A percentile compares a stretch with the other conserved stretches of the same genome.
phyloP scores from a whole-genome alignment of 805 yeast genomes.

The Clavispora asparagi region DNA sequence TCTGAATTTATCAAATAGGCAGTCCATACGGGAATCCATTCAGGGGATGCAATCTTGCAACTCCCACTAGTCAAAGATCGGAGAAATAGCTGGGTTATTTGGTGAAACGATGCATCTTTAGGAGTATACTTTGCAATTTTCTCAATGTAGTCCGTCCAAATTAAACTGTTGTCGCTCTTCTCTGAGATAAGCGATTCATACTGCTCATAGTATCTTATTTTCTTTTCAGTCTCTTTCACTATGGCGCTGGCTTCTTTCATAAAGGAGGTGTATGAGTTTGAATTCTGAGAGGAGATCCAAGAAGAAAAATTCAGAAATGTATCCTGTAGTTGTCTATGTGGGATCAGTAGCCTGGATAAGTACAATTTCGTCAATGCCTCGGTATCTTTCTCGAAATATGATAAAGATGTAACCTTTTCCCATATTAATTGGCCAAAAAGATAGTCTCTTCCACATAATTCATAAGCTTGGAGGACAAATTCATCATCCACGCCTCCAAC shows the following conservation, averaged over 20 bases:
- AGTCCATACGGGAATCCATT: constrained; percentile 9
- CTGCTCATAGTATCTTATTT: constrained; percentile 28
- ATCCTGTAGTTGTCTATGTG: constrained; percentile 37
- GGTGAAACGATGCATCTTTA: not conserved
- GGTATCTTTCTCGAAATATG: constrained; percentile 7
- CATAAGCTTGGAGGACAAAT: constrained; percentile 11
- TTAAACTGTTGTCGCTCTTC: constrained; percentile 8
- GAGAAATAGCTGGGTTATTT: constrained; percentile 15
- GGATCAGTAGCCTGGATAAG: constrained; percentile 30
- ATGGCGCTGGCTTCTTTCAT: constrained; percentile 34
- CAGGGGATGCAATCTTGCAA: constrained; percentile 1
- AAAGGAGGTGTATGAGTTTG: constrained; percentile 24
- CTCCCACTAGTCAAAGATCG: constrained; percentile 12
- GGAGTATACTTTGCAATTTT: constrained; percentile 17
- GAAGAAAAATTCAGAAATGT: constrained; percentile 37
- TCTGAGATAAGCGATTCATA: constrained; percentile 24
- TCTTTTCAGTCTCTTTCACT: constrained; percentile 23
- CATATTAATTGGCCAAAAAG: constrained; percentile 17
- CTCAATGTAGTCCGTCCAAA: constrained; percentile 32
- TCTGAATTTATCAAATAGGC: not conserved
- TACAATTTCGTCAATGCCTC: constrained; percentile 18
- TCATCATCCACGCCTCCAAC: not conserved
- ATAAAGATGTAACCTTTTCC: constrained; percentile 9
- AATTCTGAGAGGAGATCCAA: constrained; percentile 29
- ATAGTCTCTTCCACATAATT: constrained; percentile 23